These are phyloP conservation scores for Camellia japonica DNA, from an alignment of 148 eudicot species.

Conservation along the genomic window DNA sequence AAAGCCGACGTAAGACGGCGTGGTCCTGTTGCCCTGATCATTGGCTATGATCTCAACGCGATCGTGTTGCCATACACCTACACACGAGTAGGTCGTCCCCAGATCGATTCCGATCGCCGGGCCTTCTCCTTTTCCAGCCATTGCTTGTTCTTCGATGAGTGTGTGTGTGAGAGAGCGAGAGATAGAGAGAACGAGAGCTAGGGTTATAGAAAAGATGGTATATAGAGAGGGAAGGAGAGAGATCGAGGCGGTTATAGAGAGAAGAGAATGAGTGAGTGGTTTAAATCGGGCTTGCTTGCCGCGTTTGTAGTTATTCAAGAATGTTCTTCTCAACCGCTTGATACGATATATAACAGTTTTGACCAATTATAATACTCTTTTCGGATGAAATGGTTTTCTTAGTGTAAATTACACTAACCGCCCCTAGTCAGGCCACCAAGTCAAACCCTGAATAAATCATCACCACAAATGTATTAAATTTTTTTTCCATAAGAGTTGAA, in stretches of 20 bases:
- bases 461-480: too few relatives aligned
- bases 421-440: too few relatives aligned
- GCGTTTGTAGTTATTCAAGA: not conserved
- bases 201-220: not conserved
- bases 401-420: too few relatives aligned
- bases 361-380: too few relatives aligned
- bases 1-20: slow-evolving; percentile 17
- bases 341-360: not conserved
- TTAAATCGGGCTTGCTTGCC: not conserved
- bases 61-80: slow-evolving; percentile 19
- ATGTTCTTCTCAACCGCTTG: not conserved
- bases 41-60: slow-evolving; percentile 19
- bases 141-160: not conserved
- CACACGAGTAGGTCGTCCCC: slow-evolving; percentile 18
- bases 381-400: too few relatives aligned
- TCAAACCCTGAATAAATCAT: too few relatives aligned
- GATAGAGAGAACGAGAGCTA: not conserved
- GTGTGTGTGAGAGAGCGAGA: not conserved
- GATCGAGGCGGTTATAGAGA: not conserved
- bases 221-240: not conserved
- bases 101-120: slow-evolving; percentile 22
- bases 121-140: slow-evolving; percentile 20
- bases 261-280: not conserved
- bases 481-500: too few relatives aligned
- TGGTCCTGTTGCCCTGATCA: slow-evolving; percentile 21